Base-by-base conservation (phyloP, 768 basidiomycete genomes). In the Termitomyces sp. region DNA sequence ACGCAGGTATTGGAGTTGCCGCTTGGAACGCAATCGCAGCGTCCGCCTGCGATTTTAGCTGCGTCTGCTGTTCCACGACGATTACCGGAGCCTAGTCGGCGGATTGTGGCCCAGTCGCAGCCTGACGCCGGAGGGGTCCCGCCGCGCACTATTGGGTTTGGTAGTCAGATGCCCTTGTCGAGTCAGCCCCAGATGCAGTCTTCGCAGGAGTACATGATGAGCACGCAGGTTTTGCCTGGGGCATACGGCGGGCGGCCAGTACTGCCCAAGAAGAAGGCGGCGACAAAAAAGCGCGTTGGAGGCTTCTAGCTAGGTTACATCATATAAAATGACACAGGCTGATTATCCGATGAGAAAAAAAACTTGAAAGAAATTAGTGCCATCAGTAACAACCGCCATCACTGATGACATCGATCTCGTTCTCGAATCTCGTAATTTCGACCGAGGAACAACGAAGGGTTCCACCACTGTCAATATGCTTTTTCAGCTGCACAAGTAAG, bases 141-240 rank as follows among this genome's bases (percentile, higher is more conserved):
- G 26, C 14, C 52, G 7, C 65, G 46, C 14, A 3, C 41, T 30
- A 13, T 54, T 32, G 56, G 57, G 18, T 58, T 55, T 24, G 59
- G 57, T 13, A 63, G 65, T 43, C 64, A 65, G 43, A 22, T 57
- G 4, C 8, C 20, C 14, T 4, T 22, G 18, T 51, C 18, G n/a
- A 58, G 47, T 16, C 24, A 64, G 13, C 54, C 47, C 13, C 28
- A 63, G 24, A 54, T 33, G 18, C 63, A 61, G 22, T 58, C 62
- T 26, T 70, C 69, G 3, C 83, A 86, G 59, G 77, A 78, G 18
- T 60, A 71, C 16, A 72, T 82, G 71, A 70, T 76, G 36, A 90
- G 81, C 61, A 92, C 90, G 2, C 90, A 93, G 66, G 70, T 86
- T 7, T 68, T 90, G 10, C 82, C 90, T 4, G 90, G 91, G 2